phyloP scores from a whole-genome alignment of 805 yeast genomes.

The Monosporozyma aquatica region DNA sequence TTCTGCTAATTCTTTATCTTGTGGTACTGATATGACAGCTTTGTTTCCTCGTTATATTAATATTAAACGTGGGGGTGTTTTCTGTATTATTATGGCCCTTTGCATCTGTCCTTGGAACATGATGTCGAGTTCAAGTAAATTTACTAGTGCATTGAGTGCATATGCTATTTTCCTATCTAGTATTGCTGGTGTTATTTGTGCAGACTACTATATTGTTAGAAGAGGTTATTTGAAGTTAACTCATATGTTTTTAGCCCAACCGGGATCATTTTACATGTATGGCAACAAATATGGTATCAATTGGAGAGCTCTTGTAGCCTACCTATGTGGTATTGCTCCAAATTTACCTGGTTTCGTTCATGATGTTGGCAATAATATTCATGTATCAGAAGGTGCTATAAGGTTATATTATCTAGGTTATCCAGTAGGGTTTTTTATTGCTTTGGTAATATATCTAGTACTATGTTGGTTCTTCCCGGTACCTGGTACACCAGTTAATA shows the following conservation, averaged over 20 bases:
- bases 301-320: conserved; percentile 75
- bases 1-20: conserved; percentile 54
- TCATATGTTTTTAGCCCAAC: conserved; percentile 47
- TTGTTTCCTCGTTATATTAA: conserved; percentile 50
- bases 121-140: conserved; percentile 51
- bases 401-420: conserved; percentile 61
- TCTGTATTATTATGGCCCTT: conserved; percentile 60
- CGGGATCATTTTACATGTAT: conserved; percentile 39
- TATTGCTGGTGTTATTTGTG: conserved; percentile 60
- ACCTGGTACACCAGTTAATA: conserved; percentile 32
- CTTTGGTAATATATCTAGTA: conserved; percentile 46
- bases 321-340: conserved; percentile 32
- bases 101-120: conserved; percentile 76
- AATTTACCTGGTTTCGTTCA: conserved; percentile 34
- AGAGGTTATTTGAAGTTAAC: conserved; percentile 55
- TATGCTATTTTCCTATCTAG: conserved; percentile 72
- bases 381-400: conserved; percentile 63
- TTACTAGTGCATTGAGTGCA: conserved; percentile 67
- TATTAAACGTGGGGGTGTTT: conserved; percentile 51
- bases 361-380: conserved; percentile 52
- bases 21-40: conserved; percentile 50
- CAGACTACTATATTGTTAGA: conserved; percentile 54
- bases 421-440: conserved; percentile 61
- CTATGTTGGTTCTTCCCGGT: conserved; percentile 49
- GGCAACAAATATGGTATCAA: conserved; percentile 52